phyloP scores from a whole-genome alignment of 2,329 filamentous ascomycete species.

The Chaetomium sp. region DNA sequence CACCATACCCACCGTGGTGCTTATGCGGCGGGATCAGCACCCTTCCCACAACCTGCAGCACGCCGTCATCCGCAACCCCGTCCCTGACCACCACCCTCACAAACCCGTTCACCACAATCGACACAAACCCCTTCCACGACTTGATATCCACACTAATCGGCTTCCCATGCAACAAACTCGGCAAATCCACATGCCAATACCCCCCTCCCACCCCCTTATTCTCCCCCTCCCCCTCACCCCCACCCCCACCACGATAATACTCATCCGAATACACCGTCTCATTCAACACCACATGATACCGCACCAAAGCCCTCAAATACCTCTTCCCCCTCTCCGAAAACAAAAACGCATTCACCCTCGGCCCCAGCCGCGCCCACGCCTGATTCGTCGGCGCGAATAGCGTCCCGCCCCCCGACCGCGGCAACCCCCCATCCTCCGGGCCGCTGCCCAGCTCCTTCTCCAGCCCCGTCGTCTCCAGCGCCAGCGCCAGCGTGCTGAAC shows the following conservation, averaged over 20 bases:
- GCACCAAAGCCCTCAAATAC: slow-evolving; percentile 75
- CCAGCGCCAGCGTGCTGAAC: slow-evolving; percentile 79
- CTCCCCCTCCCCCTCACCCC: slow-evolving; percentile 38
- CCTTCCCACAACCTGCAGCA: slow-evolving; percentile 73
- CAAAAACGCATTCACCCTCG: slow-evolving; percentile 76
- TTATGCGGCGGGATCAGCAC: slow-evolving; percentile 77
- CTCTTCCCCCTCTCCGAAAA: slow-evolving; percentile 75
- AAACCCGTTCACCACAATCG: slow-evolving; percentile 75
- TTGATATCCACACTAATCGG: slow-evolving; percentile 71
- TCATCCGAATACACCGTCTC: slow-evolving; percentile 82
- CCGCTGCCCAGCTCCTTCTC: slow-evolving; percentile 50
- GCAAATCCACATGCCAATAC: slow-evolving; percentile 63
- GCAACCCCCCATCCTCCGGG: slow-evolving; percentile 43
- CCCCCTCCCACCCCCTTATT: slow-evolving; percentile 31
- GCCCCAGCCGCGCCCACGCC: slow-evolving; percentile 77
- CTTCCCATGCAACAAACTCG: slow-evolving; percentile 69
- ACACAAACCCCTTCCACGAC: slow-evolving; percentile 66
- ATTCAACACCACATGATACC: slow-evolving; percentile 76
- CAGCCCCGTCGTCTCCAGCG: slow-evolving; percentile 73
- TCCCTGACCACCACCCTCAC: slow-evolving; percentile 67
- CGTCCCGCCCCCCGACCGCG: slow-evolving; percentile 64
- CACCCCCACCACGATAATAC: slow-evolving; percentile 57
- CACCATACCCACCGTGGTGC: slow-evolving; percentile 39
- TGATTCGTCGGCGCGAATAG: slow-evolving; percentile 79
- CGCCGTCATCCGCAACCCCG: slow-evolving; percentile 74